Percentiles rank a stretch among this genome's conserved stretches.
These are phyloP conservation scores for Leavenworthia alabamica DNA, from an alignment of 345 rosid species.

Conservation along the genomic window DNA sequence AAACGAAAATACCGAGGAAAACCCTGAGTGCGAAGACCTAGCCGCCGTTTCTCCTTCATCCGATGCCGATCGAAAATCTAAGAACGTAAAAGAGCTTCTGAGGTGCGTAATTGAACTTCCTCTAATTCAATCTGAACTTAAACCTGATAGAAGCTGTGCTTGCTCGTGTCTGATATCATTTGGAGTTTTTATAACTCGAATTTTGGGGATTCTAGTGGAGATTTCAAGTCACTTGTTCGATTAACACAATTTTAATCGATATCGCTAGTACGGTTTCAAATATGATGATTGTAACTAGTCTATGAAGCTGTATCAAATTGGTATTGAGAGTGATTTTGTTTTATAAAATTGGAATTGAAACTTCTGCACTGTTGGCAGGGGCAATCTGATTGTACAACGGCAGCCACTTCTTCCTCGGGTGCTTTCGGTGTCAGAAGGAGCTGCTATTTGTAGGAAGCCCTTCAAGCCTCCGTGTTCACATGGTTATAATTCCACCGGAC, in stretches of 20 bases:
- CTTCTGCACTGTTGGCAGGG: slow-evolving; percentile 41
- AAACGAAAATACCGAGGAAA: slow-evolving; percentile 20
- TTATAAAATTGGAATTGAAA: slow-evolving; percentile 9
- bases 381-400: slow-evolving; percentile 72
- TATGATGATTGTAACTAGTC: not conserved
- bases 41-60: slow-evolving; percentile 34
- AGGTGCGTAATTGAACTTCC: slow-evolving; percentile 39
- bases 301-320: not conserved
- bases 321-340: not conserved
- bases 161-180: not conserved
- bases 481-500: slow-evolving; percentile 50
- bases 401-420: slow-evolving; percentile 82
- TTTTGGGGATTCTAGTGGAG: not conserved
- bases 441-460: slow-evolving; percentile 85
- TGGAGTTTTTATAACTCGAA: not conserved
- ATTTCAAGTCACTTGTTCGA: slow-evolving; percentile 10
- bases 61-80: slow-evolving; percentile 62
- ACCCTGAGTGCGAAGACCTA: slow-evolving; percentile 20
- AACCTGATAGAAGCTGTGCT: not conserved
- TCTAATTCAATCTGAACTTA: not conserved
- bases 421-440: slow-evolving; percentile 80
- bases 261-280: not conserved
- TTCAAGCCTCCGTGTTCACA: slow-evolving; percentile 76
- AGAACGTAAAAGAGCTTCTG: slow-evolving; percentile 82
- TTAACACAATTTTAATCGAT: not conserved